A percentile compares a stretch with the other conserved stretches of the same genome.
Conservation (phyloP, 352 stramenopile genomes). For the Globisporangium spiculum region DNA sequence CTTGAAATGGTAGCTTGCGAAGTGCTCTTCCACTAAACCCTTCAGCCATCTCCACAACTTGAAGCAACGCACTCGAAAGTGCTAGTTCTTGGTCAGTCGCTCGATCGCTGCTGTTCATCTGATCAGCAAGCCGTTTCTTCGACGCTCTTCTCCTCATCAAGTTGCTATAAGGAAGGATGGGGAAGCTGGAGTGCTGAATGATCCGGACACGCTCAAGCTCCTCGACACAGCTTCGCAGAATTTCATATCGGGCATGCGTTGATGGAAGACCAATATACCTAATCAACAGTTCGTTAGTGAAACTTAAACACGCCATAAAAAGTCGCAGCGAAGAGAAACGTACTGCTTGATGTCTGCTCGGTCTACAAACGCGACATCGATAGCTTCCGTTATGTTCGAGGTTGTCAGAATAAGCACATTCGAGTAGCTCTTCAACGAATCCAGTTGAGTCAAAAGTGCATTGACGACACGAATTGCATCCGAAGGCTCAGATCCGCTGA, state of each 20-base stretch:
- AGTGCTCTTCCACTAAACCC: conserved; percentile 74
- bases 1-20: conserved; percentile 85
- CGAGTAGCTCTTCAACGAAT: conserved; percentile 72
- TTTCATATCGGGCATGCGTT: conserved; percentile 68
- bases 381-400: conserved; percentile 90
- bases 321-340: conserved; percentile 23
- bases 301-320: not conserved
- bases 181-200: conserved; percentile 23
- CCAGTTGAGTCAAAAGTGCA: conserved; percentile 87
- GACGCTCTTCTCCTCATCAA: conserved; percentile 22
- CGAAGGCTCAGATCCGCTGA: conserved; percentile 81
- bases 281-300: conserved; percentile 7
- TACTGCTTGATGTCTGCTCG: conserved; percentile 92
- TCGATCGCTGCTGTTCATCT: conserved; percentile 26
- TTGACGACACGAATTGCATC: conserved; percentile 93
- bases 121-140: conserved; percentile 41
- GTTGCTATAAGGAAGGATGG: conserved; percentile 29
- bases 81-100: conserved; percentile 18
- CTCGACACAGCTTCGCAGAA: conserved; percentile 77
- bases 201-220: conserved; percentile 82
- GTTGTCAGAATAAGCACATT: conserved; percentile 94
- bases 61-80: conserved; percentile 34
- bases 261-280: conserved; percentile 71
- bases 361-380: conserved; percentile 92
- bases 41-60: conserved; percentile 44